Base-by-base conservation (phyloP, 768 basidiomycete genomes). In the Lactarius psammicola region DNA sequence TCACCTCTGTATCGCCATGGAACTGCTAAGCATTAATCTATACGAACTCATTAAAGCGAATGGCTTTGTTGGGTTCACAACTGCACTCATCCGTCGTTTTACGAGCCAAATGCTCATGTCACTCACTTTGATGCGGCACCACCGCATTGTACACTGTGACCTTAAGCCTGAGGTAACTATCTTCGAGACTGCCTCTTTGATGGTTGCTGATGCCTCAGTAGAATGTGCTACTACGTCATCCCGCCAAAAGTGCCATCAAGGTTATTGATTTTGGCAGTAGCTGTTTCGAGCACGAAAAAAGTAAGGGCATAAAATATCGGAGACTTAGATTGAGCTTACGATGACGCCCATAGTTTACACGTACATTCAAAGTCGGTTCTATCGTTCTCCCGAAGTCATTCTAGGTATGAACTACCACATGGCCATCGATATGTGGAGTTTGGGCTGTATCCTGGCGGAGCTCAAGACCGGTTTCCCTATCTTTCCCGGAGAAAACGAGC, bases 11-110 rank as follows among this genome's bases (percentile, higher is more conserved):
- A 98, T 99, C 69, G 96, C 95, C 10, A 98, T 94, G 85, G 97
- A 99, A 76, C 80, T 98, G 46, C 82, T 99, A 67, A 98, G 95
- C 76, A 98, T 98, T 79, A 99, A 99, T 77, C 81, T 99, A 55
- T 99, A 98, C 78, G 97, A 99, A 78, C 80, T 99, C 67, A 98
- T 99, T 81, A 99, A 99, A 78, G 96, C 96, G 17, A 98, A 99
- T 76, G 94, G 92, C 67, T 98, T 98, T 71, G 92, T 91, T 57
- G 97, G 97, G n/a, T 99, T 99, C 78, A 92, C 95, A 40, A 98
- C 97, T 0, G 85, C 86, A 9, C 81, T 99, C 62, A 98, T 99
- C 69, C 89, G 97, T 31, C 88, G 97, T 46, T 98, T 99, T 78
- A 95, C 97, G 17, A 89, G 84, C 64, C 97, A 99, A 77, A 96